A percentile compares a stretch with the other conserved stretches of the same genome.
Evolutionary conservation across 768 basidiomycete species (phyloP).

Genomic region (Tephrocybe sp.): DNA sequence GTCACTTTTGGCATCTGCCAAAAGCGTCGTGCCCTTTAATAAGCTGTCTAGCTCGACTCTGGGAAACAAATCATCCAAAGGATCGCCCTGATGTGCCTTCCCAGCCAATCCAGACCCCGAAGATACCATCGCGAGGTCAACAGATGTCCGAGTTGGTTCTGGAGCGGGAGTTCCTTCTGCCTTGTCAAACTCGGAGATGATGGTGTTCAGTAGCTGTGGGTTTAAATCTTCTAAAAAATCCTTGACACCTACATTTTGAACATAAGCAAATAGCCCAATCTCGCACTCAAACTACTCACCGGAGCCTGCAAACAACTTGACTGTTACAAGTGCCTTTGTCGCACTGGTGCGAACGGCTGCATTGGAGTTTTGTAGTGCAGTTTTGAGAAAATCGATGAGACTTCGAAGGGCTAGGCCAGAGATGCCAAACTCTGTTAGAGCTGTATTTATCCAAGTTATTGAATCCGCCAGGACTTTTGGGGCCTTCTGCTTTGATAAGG

Average conservation of each 20-base stretch:
- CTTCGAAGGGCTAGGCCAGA: conserved; percentile 77
- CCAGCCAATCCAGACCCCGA: conserved; percentile 40
- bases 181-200: conserved; percentile 90
- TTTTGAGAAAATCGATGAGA: conserved; percentile 90
- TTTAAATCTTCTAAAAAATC: conserved; percentile 93
- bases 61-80: conserved; percentile 92
- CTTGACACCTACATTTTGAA: conserved; percentile 63
- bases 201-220: conserved; percentile 88
- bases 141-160: conserved; percentile 72
- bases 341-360: conserved; percentile 91
- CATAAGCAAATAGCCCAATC: neutral
- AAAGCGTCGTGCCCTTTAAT: conserved; percentile 77
- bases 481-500: conserved; percentile 92
- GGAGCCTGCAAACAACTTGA: conserved; percentile 88
- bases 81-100: conserved; percentile 48
- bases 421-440: conserved; percentile 88
- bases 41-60: conserved; percentile 89
- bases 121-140: conserved; percentile 60
- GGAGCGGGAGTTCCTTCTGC: conserved; percentile 76
- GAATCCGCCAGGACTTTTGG: conserved; percentile 96
- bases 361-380: conserved; percentile 87
- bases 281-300: conserved; percentile 42
- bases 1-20: conserved; percentile 85
- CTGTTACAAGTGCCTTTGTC: conserved; percentile 87
- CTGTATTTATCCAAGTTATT: conserved; percentile 81